These are phyloP conservation scores for Umbelopsis sp. DNA, from an alignment of 371 early-diverging fungal species.

Conservation along the genomic window DNA sequence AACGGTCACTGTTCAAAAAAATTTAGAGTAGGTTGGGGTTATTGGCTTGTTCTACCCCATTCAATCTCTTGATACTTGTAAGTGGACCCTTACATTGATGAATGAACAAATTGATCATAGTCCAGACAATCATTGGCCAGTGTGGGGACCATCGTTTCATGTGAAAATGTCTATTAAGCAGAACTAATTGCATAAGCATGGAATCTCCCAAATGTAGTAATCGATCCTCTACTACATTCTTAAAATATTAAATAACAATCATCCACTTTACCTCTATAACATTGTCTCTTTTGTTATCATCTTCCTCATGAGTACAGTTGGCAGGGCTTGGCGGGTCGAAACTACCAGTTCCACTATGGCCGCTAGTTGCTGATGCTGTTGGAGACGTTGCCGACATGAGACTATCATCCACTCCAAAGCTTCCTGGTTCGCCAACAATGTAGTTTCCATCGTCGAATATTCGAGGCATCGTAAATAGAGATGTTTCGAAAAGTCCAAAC, in stretches of 20 bases:
- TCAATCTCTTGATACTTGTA: conserved; percentile 1
- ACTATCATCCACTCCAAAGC: conserved; percentile 1
- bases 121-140: conserved; percentile 18
- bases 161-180: conserved; percentile 9
- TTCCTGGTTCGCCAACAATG: conserved; percentile 9
- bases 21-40: not conserved
- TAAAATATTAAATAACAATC: not conserved
- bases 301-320: not conserved
- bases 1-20: conserved; percentile 1
- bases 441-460: conserved; percentile 14
- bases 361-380: conserved; percentile 7
- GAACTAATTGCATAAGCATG: conserved; percentile 6
- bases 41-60: not conserved
- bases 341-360: conserved; percentile 9
- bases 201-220: conserved; percentile 7
- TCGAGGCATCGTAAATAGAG: conserved; percentile 11
- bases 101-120: conserved; percentile 12
- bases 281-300: not conserved
- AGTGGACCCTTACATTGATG: conserved; percentile 17
- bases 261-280: not conserved
- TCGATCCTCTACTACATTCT: not conserved
- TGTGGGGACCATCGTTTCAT: conserved; percentile 13
- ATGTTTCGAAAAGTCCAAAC: conserved; percentile 1
- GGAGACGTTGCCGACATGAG: conserved; percentile 2
- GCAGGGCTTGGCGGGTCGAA: conserved; percentile 9